Percentiles rank a stretch among this genome's conserved stretches.
phyloP scores from a whole-genome alignment of 495 filamentous ascomycete species.

The Viridothelium virens region DNA sequence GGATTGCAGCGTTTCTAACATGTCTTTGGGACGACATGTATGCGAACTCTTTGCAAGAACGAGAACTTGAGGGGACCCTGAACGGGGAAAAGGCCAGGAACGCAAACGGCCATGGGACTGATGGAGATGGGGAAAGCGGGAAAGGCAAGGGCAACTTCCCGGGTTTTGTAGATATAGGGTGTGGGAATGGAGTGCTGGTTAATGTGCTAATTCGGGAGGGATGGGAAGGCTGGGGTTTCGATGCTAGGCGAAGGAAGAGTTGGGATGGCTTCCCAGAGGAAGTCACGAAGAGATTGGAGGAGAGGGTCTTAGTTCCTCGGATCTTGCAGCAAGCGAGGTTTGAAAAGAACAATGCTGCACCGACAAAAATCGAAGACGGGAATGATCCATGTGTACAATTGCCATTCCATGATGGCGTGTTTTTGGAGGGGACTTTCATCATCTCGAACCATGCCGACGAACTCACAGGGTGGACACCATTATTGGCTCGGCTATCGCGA shows the following conservation, averaged over 20 bases:
- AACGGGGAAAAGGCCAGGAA: background rate
- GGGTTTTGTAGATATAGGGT: constrained; percentile 92
- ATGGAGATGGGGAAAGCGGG: constrained; percentile 13
- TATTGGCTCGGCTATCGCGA: constrained; percentile 65
- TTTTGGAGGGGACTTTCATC: constrained; percentile 73
- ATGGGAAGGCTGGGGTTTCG: constrained; percentile 81
- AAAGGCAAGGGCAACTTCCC: constrained; percentile 48
- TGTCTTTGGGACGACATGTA: constrained; percentile 92
- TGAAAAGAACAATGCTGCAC: background rate
- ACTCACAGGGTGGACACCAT: constrained; percentile 88
- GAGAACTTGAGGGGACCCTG: background rate
- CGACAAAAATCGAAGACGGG: constrained; percentile 17
- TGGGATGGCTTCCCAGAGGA: constrained; percentile 64
- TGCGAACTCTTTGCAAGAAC: background rate
- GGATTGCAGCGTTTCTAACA: constrained; percentile 88
- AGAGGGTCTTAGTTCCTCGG: constrained; percentile 67
- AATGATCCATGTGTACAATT: constrained; percentile 32
- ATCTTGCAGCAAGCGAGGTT: constrained; percentile 33
- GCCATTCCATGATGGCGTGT: constrained; percentile 55
- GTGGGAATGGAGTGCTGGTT: constrained; percentile 90
- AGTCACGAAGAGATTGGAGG: constrained; percentile 50
- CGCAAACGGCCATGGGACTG: constrained; percentile 15
- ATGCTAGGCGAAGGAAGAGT: constrained; percentile 72
- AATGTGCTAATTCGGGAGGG: constrained; percentile 76
- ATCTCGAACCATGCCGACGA: constrained; percentile 97